Percentiles rank a stretch among this genome's conserved stretches.
Conservation (phyloP, 2,329 filamentous ascomycete genomes). For the Pseudocercospora fuligena region DNA sequence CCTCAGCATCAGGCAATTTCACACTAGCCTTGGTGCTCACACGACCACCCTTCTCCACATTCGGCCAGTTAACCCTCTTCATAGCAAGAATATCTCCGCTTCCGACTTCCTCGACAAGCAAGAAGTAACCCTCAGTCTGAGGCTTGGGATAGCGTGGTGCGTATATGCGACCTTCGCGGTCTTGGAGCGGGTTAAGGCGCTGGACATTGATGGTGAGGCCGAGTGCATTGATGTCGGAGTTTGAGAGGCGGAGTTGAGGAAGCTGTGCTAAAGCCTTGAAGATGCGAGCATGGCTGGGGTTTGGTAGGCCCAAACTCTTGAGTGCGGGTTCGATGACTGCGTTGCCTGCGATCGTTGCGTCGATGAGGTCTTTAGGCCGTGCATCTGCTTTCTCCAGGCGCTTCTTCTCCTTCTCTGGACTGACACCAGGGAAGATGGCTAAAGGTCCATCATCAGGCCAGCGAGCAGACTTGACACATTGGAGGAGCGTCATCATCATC, state of each 20-base stretch:
- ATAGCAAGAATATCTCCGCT: slow-evolving; percentile 81
- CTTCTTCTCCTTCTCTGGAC: slow-evolving; percentile 49
- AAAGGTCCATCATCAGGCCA: slow-evolving; percentile 85
- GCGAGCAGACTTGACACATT: slow-evolving; percentile 88
- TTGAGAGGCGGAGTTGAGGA: slow-evolving; percentile 69
- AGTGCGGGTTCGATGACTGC: slow-evolving; percentile 45
- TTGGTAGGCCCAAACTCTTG: slow-evolving; percentile 58
- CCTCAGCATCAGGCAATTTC: slow-evolving; percentile 61
- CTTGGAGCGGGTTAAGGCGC: slow-evolving; percentile 68
- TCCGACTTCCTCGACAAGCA: slow-evolving; percentile 70
- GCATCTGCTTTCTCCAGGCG: slow-evolving; percentile 44
- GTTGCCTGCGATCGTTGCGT: slow-evolving; percentile 44
- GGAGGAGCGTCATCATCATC: slow-evolving; percentile 82
- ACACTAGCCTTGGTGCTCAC: slow-evolving; percentile 63
- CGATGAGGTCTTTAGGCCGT: slow-evolving; percentile 44
- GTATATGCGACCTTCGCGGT: slow-evolving; percentile 75
- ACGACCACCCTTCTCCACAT: slow-evolving; percentile 42
- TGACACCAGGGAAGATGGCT: slow-evolving; percentile 77
- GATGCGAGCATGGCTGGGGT: slow-evolving; percentile 54
- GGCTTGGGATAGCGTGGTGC: slow-evolving; percentile 91
- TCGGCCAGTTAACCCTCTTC: slow-evolving; percentile 80
- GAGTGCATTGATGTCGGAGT: slow-evolving; percentile 65
- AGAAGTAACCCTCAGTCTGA: slow-evolving; percentile 92
- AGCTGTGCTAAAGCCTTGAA: slow-evolving; percentile 67
- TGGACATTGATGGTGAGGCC: slow-evolving; percentile 67